Conservation (phyloP, 2,329 filamentous ascomycete genomes). For the Paecilomyces sp. region DNA sequence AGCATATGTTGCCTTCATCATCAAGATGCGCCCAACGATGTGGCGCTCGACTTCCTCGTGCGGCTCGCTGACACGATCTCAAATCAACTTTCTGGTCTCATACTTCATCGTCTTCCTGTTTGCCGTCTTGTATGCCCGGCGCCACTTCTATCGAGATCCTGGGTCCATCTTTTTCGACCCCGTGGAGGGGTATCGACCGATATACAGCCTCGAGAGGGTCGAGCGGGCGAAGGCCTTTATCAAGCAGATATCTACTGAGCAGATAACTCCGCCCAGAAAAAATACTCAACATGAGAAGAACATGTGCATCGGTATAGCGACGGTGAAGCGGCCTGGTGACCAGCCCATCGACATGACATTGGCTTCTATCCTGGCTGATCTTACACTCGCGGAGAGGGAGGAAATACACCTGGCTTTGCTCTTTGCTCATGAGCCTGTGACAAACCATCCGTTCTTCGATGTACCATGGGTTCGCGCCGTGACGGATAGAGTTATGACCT, state of each 20-base stretch:
- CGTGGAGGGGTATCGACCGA: slow-evolving; percentile 14
- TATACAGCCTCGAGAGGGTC: slow-evolving; percentile 13
- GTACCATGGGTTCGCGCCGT: slow-evolving; percentile 36
- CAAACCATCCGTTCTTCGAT: slow-evolving; percentile 33
- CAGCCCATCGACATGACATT: slow-evolving; percentile 36
- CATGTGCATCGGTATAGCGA: slow-evolving; percentile 40
- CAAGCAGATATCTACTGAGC: not conserved
- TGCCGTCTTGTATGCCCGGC: slow-evolving; percentile 12
- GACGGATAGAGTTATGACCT: slow-evolving; percentile 35
- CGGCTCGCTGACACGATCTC: not conserved
- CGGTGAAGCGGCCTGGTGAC: slow-evolving; percentile 31
- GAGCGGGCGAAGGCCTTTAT: slow-evolving; percentile 11
- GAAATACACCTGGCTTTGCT: slow-evolving; percentile 38
- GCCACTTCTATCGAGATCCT: slow-evolving; percentile 14
- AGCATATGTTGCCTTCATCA: not conserved
- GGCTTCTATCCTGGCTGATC: slow-evolving; percentile 37
- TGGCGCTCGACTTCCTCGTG: not conserved
- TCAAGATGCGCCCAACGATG: not conserved
- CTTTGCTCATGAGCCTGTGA: slow-evolving; percentile 36
- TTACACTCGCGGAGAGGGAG: slow-evolving; percentile 32
- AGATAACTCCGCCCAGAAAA: not conserved
- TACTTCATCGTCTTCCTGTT: slow-evolving; percentile 10
- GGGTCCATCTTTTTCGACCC: slow-evolving; percentile 17
- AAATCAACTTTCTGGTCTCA: not conserved
- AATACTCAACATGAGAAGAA: slow-evolving; percentile 3